phyloP scores from a whole-genome alignment of 768 basidiomycete species.

The Chalciporus piperatus region DNA sequence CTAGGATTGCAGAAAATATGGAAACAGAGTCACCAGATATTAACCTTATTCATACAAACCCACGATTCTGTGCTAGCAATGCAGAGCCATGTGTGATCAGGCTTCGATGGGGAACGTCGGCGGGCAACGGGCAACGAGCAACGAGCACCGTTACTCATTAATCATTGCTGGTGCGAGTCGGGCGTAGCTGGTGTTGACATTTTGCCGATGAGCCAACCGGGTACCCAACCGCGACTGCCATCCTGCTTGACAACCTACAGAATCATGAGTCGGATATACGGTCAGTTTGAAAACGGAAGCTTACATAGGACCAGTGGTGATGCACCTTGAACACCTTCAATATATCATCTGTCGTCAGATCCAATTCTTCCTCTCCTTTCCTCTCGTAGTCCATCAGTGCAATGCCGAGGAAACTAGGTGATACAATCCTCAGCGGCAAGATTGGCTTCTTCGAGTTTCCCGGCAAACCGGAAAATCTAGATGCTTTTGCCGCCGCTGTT shows the following conservation, averaged over 20 bases:
- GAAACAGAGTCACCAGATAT: too few relatives aligned
- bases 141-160: constrained; percentile 6
- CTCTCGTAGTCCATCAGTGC: constrained; percentile 96
- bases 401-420: constrained; percentile 93
- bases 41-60: too few relatives aligned
- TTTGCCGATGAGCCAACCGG: constrained; percentile 97
- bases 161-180: constrained; percentile 39
- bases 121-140: too few relatives aligned
- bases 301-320: constrained; percentile 94
- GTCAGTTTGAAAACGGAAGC: constrained; percentile 20
- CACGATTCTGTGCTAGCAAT: background rate
- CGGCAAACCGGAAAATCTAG: constrained; percentile 38
- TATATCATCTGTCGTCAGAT: constrained; percentile 82
- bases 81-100: constrained; percentile 2
- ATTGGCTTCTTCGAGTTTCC: constrained; percentile 73
- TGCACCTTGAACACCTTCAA: constrained; percentile 96
- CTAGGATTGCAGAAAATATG: too few relatives aligned
- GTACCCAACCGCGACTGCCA: constrained; percentile 94
- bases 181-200: constrained; percentile 52
- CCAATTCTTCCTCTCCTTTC: constrained; percentile 90
- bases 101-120: too few relatives aligned
- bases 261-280: constrained; percentile 5
- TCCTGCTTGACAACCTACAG: constrained; percentile 87
- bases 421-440: constrained; percentile 85
- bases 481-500: constrained; percentile 54